These are phyloP conservation scores for Saturnispora silvae DNA, from an alignment of 805 yeast species.

Conservation along the genomic window DNA sequence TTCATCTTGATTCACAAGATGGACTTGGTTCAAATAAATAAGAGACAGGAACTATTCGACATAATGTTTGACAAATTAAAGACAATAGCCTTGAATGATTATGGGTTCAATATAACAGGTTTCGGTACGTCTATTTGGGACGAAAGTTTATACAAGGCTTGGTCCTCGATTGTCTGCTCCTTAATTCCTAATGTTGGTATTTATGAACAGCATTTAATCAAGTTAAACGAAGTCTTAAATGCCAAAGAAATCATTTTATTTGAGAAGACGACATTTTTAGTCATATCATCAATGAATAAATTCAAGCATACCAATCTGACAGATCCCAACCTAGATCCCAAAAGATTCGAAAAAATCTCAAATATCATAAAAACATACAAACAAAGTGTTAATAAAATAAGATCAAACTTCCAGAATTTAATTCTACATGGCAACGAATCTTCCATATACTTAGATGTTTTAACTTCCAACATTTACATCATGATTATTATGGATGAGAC, in stretches of 20 bases:
- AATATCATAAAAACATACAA: slow-evolving; percentile 90
- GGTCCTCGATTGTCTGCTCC: slow-evolving; percentile 94
- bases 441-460: slow-evolving; percentile 27
- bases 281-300: slow-evolving; percentile 50
- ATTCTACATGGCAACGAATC: slow-evolving; percentile 46
- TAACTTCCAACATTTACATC: slow-evolving; percentile 28
- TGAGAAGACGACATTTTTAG: slow-evolving; percentile 87
- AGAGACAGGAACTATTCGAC: slow-evolving; percentile 71
- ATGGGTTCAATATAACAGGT: slow-evolving; percentile 56
- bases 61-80: slow-evolving; percentile 78
- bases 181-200: slow-evolving; percentile 82
- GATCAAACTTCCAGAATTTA: slow-evolving; percentile 73
- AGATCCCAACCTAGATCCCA: slow-evolving; percentile 53
- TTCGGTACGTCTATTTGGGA: slow-evolving; percentile 98
- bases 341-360: slow-evolving; percentile 86
- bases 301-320: slow-evolving; percentile 8
- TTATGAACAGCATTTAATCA: slow-evolving; percentile 65
- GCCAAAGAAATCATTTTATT: slow-evolving; percentile 87
- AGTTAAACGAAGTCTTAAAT: slow-evolving; percentile 60
- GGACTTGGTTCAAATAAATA: slow-evolving; percentile 86
- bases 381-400: slow-evolving; percentile 78
- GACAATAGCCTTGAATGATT: slow-evolving; percentile 55
- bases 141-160: slow-evolving; percentile 88
- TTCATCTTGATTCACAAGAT: slow-evolving; percentile 89
- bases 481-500: slow-evolving; percentile 28